Percentiles rank a stretch among this genome's conserved stretches.
Conservation (phyloP, 306 rosid species). For the Medicago arabica region DNA sequence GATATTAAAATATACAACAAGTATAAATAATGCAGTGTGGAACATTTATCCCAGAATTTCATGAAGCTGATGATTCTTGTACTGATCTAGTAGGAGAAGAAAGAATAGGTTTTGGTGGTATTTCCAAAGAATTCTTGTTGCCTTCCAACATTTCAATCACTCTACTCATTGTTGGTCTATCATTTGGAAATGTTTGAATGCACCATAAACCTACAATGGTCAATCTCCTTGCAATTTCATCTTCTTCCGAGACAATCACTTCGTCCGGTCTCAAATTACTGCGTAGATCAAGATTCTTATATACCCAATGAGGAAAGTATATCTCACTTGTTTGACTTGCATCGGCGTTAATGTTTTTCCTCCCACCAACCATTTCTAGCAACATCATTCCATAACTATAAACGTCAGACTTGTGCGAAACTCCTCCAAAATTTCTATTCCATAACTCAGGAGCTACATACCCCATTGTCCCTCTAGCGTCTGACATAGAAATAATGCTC, state of each 20-base stretch:
- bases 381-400: conserved; percentile 12
- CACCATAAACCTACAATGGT: conserved; percentile 17
- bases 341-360: background rate
- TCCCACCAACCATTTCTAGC: conserved; percentile 2
- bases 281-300: conserved; percentile 21
- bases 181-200: conserved; percentile 28
- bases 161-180: conserved; percentile 4
- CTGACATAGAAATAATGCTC: conserved; percentile 45
- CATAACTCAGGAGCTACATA: conserved; percentile 44
- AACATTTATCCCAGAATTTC: background rate
- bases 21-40: background rate
- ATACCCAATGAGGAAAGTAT: conserved; percentile 47
- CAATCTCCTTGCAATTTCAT: conserved; percentile 41
- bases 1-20: too few species aligned
- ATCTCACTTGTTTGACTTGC: background rate
- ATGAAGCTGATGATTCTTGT: background rate
- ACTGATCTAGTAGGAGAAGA: conserved; percentile 19
- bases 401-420: conserved; percentile 8
- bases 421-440: conserved; percentile 28
- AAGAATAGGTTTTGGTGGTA: conserved; percentile 11
- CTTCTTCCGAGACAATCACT: conserved; percentile 26
- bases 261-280: conserved; percentile 7
- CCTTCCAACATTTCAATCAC: conserved; percentile 9
- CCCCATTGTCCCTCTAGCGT: conserved; percentile 45
- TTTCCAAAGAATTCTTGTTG: background rate